Conservation (phyloP, 768 basidiomycete genomes). For the Kwoniella sp. region DNA sequence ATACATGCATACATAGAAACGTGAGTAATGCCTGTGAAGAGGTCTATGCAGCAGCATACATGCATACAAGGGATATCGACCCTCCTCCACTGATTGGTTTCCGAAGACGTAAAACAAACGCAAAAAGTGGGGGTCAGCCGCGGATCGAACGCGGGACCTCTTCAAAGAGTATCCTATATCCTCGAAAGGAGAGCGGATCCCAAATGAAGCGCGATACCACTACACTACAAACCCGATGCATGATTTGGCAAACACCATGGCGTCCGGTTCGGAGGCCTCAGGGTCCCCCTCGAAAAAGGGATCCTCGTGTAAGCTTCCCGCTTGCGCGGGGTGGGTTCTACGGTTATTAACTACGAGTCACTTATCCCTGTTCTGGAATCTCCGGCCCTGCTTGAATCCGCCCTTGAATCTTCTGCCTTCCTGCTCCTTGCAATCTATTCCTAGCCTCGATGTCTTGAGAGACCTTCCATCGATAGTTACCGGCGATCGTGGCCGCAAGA, state of each 20-base stretch:
- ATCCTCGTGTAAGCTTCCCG: neutral
- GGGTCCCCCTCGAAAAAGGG: conserved; percentile 1
- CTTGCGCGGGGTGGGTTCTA: neutral
- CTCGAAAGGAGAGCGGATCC: conserved; percentile 5
- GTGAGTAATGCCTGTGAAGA: too few species aligned
- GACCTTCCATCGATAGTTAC: neutral
- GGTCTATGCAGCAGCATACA: too few species aligned
- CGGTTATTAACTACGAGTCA: neutral
- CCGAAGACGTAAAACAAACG: conserved; percentile 3
- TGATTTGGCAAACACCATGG: neutral
- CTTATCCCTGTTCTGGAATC: neutral
- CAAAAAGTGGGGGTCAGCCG: conserved; percentile 24
- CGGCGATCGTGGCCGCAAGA: neutral
- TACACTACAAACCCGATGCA: conserved; percentile 23
- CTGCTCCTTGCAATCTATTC: neutral
- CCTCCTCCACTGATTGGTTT: too few species aligned
- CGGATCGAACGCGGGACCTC: conserved; percentile 29
- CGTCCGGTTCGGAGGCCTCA: neutral
- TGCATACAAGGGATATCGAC: too few species aligned
- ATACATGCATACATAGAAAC: too few species aligned
- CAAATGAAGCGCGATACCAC: conserved; percentile 29
- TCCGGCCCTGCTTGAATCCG: neutral
- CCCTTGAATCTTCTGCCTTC: neutral
- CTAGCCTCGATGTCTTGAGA: neutral
- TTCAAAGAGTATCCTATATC: conserved; percentile 8